phyloP scores from a whole-genome alignment of 1,139 yeast species.

The Protomyces pachydermus region DNA sequence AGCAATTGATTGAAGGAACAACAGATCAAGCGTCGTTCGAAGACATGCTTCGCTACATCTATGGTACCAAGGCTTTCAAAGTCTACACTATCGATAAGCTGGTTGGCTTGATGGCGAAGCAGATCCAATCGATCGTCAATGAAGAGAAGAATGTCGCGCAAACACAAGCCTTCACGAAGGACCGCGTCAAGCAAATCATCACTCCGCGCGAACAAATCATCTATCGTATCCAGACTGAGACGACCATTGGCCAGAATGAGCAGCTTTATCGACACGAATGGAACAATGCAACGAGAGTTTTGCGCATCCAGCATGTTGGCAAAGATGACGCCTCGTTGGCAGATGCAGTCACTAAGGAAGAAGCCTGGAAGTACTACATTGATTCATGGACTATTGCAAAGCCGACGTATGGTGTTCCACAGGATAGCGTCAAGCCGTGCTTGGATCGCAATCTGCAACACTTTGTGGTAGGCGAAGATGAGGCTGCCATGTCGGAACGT shows the following conservation, averaged over 20 bases:
- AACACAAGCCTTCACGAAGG: slow-evolving; percentile 72
- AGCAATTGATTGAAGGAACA: slow-evolving; percentile 78
- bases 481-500: slow-evolving; percentile 2
- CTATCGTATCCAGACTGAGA: slow-evolving; percentile 82
- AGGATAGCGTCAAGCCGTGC: slow-evolving; percentile 71
- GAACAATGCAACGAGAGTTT: slow-evolving; percentile 49
- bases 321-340: slow-evolving; percentile 80
- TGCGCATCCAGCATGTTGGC: slow-evolving; percentile 79
- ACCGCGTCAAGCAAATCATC: slow-evolving; percentile 51
- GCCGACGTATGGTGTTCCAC: slow-evolving; percentile 95
- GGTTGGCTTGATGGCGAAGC: slow-evolving; percentile 82
- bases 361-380: slow-evolving; percentile 84
- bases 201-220: slow-evolving; percentile 83
- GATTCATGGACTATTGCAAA: slow-evolving; percentile 91
- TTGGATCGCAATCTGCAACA: slow-evolving; percentile 51
- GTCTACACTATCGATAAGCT: slow-evolving; percentile 91
- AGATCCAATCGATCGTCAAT: slow-evolving; percentile 69
- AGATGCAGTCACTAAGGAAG: slow-evolving; percentile 69
- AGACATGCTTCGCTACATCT: slow-evolving; percentile 91
- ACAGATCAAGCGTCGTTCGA: slow-evolving; percentile 94
- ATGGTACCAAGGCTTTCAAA: slow-evolving; percentile 86
- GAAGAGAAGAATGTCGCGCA: slow-evolving; percentile 82
- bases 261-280: slow-evolving; percentile 84
- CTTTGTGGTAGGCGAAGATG: slow-evolving; percentile 44
- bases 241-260: slow-evolving; percentile 76